Base-by-base conservation (phyloP, 306 rosid genomes). In the Lathyrus tuberosus region DNA sequence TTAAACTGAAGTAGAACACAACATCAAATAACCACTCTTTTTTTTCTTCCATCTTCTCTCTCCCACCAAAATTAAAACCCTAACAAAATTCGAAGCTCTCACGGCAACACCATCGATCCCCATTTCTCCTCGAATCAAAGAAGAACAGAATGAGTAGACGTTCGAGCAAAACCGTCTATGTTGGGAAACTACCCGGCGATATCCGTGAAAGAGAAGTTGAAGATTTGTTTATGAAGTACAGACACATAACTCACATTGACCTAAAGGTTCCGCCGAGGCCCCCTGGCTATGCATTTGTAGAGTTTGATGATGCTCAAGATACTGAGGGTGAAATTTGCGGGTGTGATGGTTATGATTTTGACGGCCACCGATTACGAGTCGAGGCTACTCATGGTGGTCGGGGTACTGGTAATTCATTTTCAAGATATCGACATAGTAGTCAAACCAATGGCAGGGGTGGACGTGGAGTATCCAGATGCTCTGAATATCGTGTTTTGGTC, bases 251-350 rank as follows among this genome's bases (percentile, higher is more conserved):
- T 4, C 95, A 95, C 67, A 87, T 95, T 76, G 97, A 95, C 77
- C 84, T 91, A 12, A 95, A 95, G 87, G 99, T 95, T 40, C 99
- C 99, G 5, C 99, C 99, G 20, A 95, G 97, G 74, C 99, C 99
- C 33, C 99, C 99, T 18, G 99, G n/a, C n/a, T n/a, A n/a, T n/a
- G n/a, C n/a, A n/a, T n/a, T n/a, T n/a, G n/a, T n/a, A n/a, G n/a
- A n/a, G 99, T 95, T 95, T 78, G 99, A 95, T 81, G 97, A 94
- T 79, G 74, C 83, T 69, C 92, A 93, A 78, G 99, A 94, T 80
- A 97, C 99, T 20, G 96, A 94, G 83, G 97, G 91, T 79, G 99
- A 96, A 8, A 87, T 91, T 65, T 95, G 96, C 17, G 96, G 97
- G 31, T 97, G 99, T 22, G 99, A 95, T 87, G 97, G 99, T 72